Percentiles rank a stretch among this genome's conserved stretches.
phyloP scores from a whole-genome alignment of 345 rosid genomes.

The Moricandia arvensis region DNA sequence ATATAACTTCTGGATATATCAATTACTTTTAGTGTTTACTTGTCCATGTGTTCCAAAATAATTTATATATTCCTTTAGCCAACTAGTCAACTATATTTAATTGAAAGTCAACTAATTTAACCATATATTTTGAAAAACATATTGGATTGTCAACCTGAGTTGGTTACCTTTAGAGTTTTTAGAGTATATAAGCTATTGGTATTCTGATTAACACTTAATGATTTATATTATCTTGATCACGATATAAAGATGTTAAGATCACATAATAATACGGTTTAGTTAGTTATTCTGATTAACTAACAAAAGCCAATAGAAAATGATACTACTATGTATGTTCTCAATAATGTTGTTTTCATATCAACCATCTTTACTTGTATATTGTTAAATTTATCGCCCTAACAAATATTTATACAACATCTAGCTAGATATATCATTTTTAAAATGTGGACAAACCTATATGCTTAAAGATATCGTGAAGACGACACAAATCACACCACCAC shows the following conservation, averaged over 20 bases:
- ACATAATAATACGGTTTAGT: too few species aligned
- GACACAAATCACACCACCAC: too few species aligned
- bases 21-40: not conserved
- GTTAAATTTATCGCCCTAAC: not conserved
- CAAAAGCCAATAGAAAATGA: not conserved
- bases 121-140: too few species aligned
- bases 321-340: too few species aligned
- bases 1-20: too few species aligned
- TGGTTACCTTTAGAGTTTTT: too few species aligned
- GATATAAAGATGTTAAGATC: too few species aligned
- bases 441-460: not conserved
- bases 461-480: not conserved
- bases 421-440: not conserved
- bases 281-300: not conserved
- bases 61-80: not conserved
- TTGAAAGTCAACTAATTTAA: too few species aligned
- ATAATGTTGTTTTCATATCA: conserved; percentile 2
- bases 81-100: not conserved
- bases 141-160: too few species aligned
- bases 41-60: not conserved
- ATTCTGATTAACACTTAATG: too few species aligned
- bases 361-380: not conserved
- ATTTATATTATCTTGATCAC: too few species aligned
- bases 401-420: not conserved
- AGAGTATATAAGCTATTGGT: too few species aligned